A percentile compares a stretch with the other conserved stretches of the same genome.
Conservation (phyloP, 495 filamentous ascomycete species). For the Mytilinidion resinicola region DNA sequence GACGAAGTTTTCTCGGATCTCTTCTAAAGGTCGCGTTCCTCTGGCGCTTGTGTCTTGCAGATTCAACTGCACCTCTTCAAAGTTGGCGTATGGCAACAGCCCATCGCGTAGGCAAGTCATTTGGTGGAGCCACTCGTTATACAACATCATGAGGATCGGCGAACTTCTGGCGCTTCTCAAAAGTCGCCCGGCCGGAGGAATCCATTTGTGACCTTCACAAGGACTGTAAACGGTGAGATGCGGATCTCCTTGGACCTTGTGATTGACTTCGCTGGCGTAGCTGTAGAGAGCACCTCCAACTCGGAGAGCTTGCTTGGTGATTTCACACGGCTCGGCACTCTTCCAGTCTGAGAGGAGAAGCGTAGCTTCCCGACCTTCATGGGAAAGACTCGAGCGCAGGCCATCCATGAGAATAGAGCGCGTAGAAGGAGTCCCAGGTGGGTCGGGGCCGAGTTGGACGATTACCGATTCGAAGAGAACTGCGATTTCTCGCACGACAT, state of each 20-base stretch:
- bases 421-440: slow-evolving; percentile 9
- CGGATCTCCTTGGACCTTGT: slow-evolving; percentile 12
- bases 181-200: slow-evolving; percentile 25
- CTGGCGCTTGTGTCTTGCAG: slow-evolving; percentile 13
- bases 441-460: slow-evolving; percentile 25
- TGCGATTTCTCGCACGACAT: slow-evolving; percentile 30
- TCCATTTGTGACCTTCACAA: slow-evolving; percentile 35
- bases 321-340: slow-evolving; percentile 29
- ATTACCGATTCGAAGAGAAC: slow-evolving; percentile 33
- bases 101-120: slow-evolving; percentile 36
- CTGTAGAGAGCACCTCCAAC: slow-evolving; percentile 30
- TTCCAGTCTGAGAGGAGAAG: slow-evolving; percentile 13
- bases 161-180: slow-evolving; percentile 32
- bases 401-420: slow-evolving; percentile 30
- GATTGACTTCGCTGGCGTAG: slow-evolving; percentile 26
- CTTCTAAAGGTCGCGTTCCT: slow-evolving; percentile 30
- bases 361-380: slow-evolving; percentile 33
- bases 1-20: slow-evolving; percentile 26
- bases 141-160: slow-evolving; percentile 32
- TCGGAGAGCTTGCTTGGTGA: slow-evolving; percentile 28
- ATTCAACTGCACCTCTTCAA: slow-evolving; percentile 30
- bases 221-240: slow-evolving; percentile 28
- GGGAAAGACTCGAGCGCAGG: slow-evolving; percentile 29
- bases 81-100: slow-evolving; percentile 36
- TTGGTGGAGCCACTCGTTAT: slow-evolving; percentile 30